These are phyloP conservation scores for Cenchrus fungigraminus DNA, from an alignment of 176 grass and related monocot species.

Conservation along the genomic window DNA sequence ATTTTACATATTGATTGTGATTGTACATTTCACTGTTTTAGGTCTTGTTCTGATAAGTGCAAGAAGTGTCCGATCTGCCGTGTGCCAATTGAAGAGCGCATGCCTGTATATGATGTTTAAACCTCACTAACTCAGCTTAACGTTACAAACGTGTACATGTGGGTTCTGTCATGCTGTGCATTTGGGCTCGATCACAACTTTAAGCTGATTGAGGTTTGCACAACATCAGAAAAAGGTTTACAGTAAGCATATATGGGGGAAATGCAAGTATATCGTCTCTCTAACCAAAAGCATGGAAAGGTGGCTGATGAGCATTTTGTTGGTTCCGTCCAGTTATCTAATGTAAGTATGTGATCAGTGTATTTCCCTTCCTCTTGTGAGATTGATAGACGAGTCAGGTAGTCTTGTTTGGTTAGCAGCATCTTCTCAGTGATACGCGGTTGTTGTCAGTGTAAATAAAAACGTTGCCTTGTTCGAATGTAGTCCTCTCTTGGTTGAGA, in stretches of 20 bases:
- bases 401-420: constrained; percentile 22
- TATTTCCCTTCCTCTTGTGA: constrained; percentile 34
- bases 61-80: constrained; percentile 99
- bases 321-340: constrained; percentile 25
- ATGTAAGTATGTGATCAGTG: constrained; percentile 50
- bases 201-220: constrained; percentile 63
- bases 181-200: constrained; percentile 59
- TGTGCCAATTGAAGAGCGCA: constrained; percentile 81
- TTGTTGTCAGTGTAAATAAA: constrained; percentile 56
- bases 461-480: constrained; percentile 28
- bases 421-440: constrained; percentile 34
- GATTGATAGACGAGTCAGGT: constrained; percentile 34
- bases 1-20: background rate
- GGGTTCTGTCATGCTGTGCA: constrained; percentile 50
- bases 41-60: constrained; percentile 89
- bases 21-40: constrained; percentile 39
- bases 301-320: constrained; percentile 44
- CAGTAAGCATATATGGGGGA: constrained; percentile 41
- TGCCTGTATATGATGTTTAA: constrained; percentile 98
- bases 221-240: constrained; percentile 58
- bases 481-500: constrained; percentile 34
- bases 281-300: constrained; percentile 63
- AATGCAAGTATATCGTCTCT: constrained; percentile 39
- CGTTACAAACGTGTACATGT: constrained; percentile 65
- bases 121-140: constrained; percentile 54